phyloP scores from a whole-genome alignment of 495 filamentous ascomycete species.

The Lophium mytilinum region DNA sequence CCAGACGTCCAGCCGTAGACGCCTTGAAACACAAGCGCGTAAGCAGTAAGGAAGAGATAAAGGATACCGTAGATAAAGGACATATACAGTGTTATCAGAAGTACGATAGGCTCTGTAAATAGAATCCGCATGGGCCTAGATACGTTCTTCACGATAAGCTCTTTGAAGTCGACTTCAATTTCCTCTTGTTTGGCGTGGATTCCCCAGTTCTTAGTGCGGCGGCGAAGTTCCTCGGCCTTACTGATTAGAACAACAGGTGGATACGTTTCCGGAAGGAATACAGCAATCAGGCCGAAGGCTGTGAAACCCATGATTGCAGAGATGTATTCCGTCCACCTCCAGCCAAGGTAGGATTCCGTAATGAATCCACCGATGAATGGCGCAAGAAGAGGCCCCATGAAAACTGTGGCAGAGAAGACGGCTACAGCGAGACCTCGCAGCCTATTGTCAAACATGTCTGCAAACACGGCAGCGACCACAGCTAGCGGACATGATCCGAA shows the following conservation, averaged over 20 bases:
- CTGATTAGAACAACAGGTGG: conserved; percentile 16
- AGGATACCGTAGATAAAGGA: conserved; percentile 37
- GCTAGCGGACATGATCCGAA: conserved; percentile 46
- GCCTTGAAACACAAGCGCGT: conserved; percentile 38
- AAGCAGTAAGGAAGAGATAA: conserved; percentile 42
- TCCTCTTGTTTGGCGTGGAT: conserved; percentile 45
- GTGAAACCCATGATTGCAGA: conserved; percentile 14
- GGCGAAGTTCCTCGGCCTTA: conserved; percentile 37
- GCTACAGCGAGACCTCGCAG: conserved; percentile 44
- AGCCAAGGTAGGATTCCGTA: conserved; percentile 4
- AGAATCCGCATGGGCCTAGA: conserved; percentile 40
- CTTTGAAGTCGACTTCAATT: conserved; percentile 35
- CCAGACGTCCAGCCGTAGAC: conserved; percentile 36
- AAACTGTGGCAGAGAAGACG: conserved; percentile 45
- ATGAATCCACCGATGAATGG: conserved; percentile 21
- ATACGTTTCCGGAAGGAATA: conserved; percentile 24
- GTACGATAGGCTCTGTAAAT: conserved; percentile 40
- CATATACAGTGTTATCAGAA: conserved; percentile 41
- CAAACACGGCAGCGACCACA: conserved; percentile 44
- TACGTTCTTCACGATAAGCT: conserved; percentile 39
- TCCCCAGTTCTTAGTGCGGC: conserved; percentile 39
- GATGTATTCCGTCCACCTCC: conserved; percentile 25
- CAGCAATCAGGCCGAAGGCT: conserved; percentile 2
- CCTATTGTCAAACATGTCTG: conserved; percentile 43
- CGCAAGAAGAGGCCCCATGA: conserved; percentile 25